Conservation (phyloP, 108 stramenopile genomes). For the Pelagomonas calceolata region DNA sequence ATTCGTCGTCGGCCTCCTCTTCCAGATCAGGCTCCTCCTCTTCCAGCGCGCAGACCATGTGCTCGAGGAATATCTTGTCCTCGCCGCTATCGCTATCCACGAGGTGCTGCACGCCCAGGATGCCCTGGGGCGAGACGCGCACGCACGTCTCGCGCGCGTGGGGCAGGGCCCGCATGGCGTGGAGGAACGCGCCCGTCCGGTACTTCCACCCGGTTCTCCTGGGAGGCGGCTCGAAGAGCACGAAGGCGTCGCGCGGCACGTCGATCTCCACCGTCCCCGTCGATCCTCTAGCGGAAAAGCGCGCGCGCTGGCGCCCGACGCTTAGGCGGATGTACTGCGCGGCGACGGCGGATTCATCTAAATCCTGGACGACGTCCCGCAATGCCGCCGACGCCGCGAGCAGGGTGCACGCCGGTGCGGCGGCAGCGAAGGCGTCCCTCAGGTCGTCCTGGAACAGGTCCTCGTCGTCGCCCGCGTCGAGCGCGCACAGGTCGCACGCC, state of each 20-base stretch:
- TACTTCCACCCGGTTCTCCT: neutral
- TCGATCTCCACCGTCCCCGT: neutral
- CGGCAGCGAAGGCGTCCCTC: neutral
- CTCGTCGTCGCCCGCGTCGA: neutral
- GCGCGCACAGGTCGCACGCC: neutral
- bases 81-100: neutral
- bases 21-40: neutral
- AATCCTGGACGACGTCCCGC: neutral
- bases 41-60: neutral
- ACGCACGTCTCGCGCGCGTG: neutral
- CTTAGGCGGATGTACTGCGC: neutral
- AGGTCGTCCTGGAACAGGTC: neutral
- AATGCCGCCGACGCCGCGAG: neutral
- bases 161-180: neutral
- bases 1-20: too few relatives aligned
- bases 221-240: neutral
- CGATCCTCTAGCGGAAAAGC: neutral
- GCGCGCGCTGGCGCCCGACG: neutral
- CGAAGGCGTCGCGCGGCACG: neutral
- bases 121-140: neutral
- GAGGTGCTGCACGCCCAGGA: neutral
- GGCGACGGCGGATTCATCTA: neutral
- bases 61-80: neutral
- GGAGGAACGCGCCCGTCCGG: neutral
- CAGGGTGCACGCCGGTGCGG: neutral